A percentile compares a stretch with the other conserved stretches of the same genome.
These are phyloP conservation scores for Arachnomyces sp. DNA, from an alignment of 2,329 filamentous ascomycete species.

Conservation along the genomic window DNA sequence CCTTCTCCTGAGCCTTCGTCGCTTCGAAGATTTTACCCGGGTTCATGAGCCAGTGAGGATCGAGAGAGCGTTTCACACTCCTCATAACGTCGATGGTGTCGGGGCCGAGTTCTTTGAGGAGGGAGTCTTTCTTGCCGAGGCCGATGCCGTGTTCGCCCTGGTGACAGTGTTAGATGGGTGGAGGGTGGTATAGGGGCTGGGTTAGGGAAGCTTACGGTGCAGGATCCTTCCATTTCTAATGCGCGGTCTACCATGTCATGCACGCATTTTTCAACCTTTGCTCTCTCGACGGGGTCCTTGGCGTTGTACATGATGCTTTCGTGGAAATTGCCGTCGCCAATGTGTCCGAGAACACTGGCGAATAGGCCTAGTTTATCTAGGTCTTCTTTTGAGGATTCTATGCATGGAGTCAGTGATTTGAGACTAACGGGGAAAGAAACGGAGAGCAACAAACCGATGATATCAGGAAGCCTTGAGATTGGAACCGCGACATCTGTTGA, in stretches of 20 bases:
- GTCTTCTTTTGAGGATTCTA: constrained; percentile 79
- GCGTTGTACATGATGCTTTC: constrained; percentile 83
- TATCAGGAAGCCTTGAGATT: constrained; percentile 52
- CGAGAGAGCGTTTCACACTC: constrained; percentile 70
- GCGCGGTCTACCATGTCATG: constrained; percentile 87
- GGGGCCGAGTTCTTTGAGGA: constrained; percentile 69
- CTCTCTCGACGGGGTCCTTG: constrained; percentile 58
- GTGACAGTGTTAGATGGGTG: background rate
- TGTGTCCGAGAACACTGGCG: constrained; percentile 78
- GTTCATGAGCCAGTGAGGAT: constrained; percentile 84
- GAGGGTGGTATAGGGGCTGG: background rate
- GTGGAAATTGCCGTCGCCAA: constrained; percentile 93
- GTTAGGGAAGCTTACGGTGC: constrained; percentile 46
- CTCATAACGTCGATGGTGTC: constrained; percentile 80
- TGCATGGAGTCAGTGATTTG: constrained; percentile 18
- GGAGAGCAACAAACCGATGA: constrained; percentile 41
- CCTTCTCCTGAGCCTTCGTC: constrained; percentile 6
- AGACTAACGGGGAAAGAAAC: background rate
- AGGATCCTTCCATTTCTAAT: constrained; percentile 87
- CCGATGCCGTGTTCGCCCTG: constrained; percentile 75
- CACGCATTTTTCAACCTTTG: constrained; percentile 70
- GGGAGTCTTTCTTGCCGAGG: constrained; percentile 73
- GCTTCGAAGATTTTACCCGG: constrained; percentile 84
- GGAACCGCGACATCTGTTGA: constrained; percentile 55
- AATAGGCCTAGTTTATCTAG: constrained; percentile 80